These are phyloP conservation scores for Taxawa tesnikishii DNA, from an alignment of 2,329 filamentous ascomycete species.

Conservation along the genomic window DNA sequence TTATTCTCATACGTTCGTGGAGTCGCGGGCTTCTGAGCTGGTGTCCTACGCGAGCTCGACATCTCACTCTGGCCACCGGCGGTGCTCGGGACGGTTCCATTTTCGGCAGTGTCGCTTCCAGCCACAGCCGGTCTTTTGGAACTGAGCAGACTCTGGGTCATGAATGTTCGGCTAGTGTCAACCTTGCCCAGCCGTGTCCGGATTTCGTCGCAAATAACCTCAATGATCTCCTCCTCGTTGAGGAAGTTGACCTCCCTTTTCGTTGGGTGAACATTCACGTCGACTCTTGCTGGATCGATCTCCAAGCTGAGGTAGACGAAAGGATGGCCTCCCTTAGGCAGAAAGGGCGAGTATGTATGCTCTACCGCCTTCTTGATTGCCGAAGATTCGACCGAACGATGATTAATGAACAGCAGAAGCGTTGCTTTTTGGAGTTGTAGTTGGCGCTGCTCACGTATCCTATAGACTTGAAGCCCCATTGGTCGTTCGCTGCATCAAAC, in stretches of 20 bases:
- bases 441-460: slow-evolving; percentile 88
- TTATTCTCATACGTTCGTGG: slow-evolving; percentile 69
- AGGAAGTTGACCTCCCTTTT: slow-evolving; percentile 96
- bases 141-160: slow-evolving; percentile 81
- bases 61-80: no score
- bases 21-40: slow-evolving; percentile 13
- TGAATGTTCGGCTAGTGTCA: slow-evolving; percentile 86
- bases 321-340: slow-evolving; percentile 88
- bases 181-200: slow-evolving; percentile 69
- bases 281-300: slow-evolving; percentile 82
- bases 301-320: slow-evolving; percentile 88
- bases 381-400: slow-evolving; percentile 82
- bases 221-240: slow-evolving; percentile 93
- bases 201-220: slow-evolving; percentile 71
- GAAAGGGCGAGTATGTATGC: slow-evolving; percentile 73
- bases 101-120: slow-evolving; percentile 22
- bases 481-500: slow-evolving; percentile 57
- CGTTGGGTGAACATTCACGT: slow-evolving; percentile 96
- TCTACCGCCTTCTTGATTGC: slow-evolving; percentile 83
- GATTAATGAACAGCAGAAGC: slow-evolving; percentile 89
- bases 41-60: slow-evolving; percentile 22
- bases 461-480: slow-evolving; percentile 72
- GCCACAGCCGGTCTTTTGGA: slow-evolving; percentile 31
- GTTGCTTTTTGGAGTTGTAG: slow-evolving; percentile 81
- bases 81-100: slow-evolving; percentile 13